Conservation (phyloP, 805 yeast species). For the Kluyveromyces nonfermentans region DNA sequence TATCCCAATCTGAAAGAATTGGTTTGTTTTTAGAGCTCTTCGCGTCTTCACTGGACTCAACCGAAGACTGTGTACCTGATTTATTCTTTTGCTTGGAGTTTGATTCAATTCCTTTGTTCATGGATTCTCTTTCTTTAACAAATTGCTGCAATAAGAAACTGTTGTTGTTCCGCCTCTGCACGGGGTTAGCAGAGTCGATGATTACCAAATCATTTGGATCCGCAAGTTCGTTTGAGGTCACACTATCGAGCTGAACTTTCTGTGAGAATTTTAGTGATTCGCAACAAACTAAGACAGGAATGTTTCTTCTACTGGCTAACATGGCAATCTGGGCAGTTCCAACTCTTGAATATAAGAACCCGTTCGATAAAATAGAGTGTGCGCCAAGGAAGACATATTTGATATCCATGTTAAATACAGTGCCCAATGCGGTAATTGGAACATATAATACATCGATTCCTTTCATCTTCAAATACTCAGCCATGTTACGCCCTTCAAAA, state of each 20-base stretch:
- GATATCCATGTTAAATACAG: constrained; percentile 68
- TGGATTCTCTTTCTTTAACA: constrained; percentile 32
- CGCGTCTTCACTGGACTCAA: constrained; percentile 16
- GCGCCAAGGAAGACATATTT: constrained; percentile 92
- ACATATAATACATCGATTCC: constrained; percentile 71
- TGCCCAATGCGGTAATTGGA: constrained; percentile 66
- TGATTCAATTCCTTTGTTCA: constrained; percentile 18
- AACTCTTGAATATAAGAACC: constrained; percentile 83
- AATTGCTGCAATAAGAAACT: constrained; percentile 62
- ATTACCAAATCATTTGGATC: constrained; percentile 64
- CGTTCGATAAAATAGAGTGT: constrained; percentile 93
- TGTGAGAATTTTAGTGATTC: constrained; percentile 92
- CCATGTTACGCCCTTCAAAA: constrained; percentile 81
- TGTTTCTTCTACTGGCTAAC: constrained; percentile 77
- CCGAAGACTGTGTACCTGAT: constrained; percentile 12
- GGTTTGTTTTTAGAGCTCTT: constrained; percentile 28
- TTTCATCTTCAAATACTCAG: constrained; percentile 48
- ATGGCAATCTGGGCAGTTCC: constrained; percentile 92
- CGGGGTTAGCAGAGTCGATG: constrained; percentile 42
- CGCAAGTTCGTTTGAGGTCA: constrained; percentile 84
- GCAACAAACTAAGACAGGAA: constrained; percentile 93
- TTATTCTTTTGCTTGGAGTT: constrained; percentile 23
- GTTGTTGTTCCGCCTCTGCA: constrained; percentile 37
- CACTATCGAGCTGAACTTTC: constrained; percentile 92
- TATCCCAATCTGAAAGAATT: constrained; percentile 56